Evolutionary conservation across 495 filamentous ascomycete genomes (phyloP), one percentile per base, ranked within the genome.

Genomic region (Daldinia concentrica): DNA sequence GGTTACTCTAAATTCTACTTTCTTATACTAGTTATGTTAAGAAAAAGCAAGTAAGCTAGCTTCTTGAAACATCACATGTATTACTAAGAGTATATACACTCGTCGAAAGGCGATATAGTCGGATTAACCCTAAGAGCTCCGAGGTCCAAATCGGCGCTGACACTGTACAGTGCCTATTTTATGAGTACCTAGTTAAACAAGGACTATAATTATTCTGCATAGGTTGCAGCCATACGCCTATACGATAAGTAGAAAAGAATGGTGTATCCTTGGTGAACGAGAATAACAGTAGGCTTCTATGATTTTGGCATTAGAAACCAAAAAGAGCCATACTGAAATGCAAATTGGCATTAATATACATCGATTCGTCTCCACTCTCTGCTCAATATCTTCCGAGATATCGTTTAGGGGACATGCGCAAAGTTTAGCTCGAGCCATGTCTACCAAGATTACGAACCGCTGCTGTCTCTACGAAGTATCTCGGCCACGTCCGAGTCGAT

Each of bases 401-500:
- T 59, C 19, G n/a, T 36, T 50, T 27, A 0, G 45, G 14, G 57
- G 12, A n/a, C 11, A 4, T 54, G 15, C 5, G 26, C 24, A 30
- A 22, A 30, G 12, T 30, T 30, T 29, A n/a, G 50, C 8, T 54
- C 15, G 24, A 15, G 26, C 14, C 12, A 30, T 54, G 22, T 8
- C 11, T n/a, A 17, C 26, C 14, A 37, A 15, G 7, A 11, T 56
- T 41, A 70, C 7, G 62, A 41, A 5, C 58, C 63, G 41, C 24
- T 60, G 43, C 79, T 82, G 19, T 83, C 84, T 66, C 88, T 86
- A 58, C 88, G 85, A 65, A 96, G 82, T 78, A 94, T 87, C 65
- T 93, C 91, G n/a, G 90, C 89, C 34, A 96, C 91, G 78, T 95
- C 93, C 1, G 91, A 89, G 74, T 96, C 93, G 69, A 96, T 82